These are phyloP conservation scores for Zygoascus bituminiphila DNA, from an alignment of 805 yeast species.

Conservation along the genomic window DNA sequence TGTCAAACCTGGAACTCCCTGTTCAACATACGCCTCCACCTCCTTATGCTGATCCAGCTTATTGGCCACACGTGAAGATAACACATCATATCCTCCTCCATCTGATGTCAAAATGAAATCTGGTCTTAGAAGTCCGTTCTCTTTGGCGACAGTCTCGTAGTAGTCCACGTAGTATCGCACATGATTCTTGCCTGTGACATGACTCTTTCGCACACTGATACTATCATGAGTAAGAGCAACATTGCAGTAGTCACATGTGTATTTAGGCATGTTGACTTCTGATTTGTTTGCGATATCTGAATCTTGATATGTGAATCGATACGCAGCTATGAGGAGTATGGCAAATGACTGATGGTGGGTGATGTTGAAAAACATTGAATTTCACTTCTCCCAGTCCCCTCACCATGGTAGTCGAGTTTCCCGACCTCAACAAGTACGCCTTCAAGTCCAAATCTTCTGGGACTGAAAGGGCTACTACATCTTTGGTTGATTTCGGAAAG, in stretches of 20 bases:
- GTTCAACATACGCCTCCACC: neutral
- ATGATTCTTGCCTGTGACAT: slow-evolving; percentile 70
- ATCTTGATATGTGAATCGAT: slow-evolving; percentile 13
- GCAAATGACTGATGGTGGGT: slow-evolving; percentile 12
- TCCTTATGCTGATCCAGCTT: neutral
- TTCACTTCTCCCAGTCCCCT: no score
- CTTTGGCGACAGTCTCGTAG: slow-evolving; percentile 40
- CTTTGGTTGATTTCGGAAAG: no score
- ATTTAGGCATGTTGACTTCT: slow-evolving; percentile 2
- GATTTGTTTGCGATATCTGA: no score
- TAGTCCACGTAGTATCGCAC: slow-evolving; percentile 62
- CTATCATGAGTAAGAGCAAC: slow-evolving; percentile 81
- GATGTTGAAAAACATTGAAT: neutral
- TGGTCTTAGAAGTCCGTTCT: slow-evolving; percentile 10
- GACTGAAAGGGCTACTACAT: no score
- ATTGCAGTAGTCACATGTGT: slow-evolving; percentile 10
- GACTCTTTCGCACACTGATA: slow-evolving; percentile 76
- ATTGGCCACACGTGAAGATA: neutral
- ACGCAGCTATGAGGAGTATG: slow-evolving; percentile 74
- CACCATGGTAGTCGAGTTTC: neutral
- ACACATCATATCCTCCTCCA: neutral
- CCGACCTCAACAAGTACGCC: neutral
- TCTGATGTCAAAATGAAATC: slow-evolving; percentile 4
- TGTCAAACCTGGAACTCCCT: slow-evolving; percentile 2
- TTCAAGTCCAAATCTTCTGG: neutral